Base-by-base conservation (phyloP, 2,329 filamentous ascomycete species). In the Claviceps cyperi region DNA sequence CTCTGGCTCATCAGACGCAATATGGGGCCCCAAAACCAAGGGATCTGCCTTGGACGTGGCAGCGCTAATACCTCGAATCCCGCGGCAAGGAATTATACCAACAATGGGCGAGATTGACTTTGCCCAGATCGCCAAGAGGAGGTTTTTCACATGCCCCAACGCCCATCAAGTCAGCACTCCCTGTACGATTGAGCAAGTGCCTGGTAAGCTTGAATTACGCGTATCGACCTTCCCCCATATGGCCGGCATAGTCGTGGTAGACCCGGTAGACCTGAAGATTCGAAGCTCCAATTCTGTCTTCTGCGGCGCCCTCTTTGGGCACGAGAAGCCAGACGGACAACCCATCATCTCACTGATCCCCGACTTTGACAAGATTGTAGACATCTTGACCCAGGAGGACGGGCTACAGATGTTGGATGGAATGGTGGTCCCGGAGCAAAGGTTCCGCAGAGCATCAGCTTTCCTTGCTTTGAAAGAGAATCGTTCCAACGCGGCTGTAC, bases 191-290 rank as follows among this genome's bases (percentile, higher is more conserved):
- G 81, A 89, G 52, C 83, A 86, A 60, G 71, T 86, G 2, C 76
- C 79, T 36, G 81, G 78, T 41, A 74, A 82, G 57, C 76, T 80
- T 17, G 81, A 86, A 56, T 76, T 98, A 55, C 81, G 87, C 48
- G 78, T 98, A 43, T 95, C 91, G 15, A 95, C 89, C 62, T 94
- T 96, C 56, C 92, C 92, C 15, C 91, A 98, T 62, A 96, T 98
- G 66, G 92, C 92, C 50, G 92, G 92, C 46, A 96, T 98, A 60
- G 82, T 98, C 61, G 90, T 98, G 8, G 74, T 98, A 13, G 84
- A 86, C n/a, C 84, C 91, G 1, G 71, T 80, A 32, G 81, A 77
- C 0, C 74, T 97, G 55, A 78, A 80, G 47, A 85, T 98, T 59
- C 86, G 86, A 62, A 96, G 90, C 67, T 92, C 90, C 8, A 98